Evolutionary conservation across 257 asterid genomes (phyloP), one percentile per base, ranked within the genome.

Genomic region (Nicotiana paniculata): DNA sequence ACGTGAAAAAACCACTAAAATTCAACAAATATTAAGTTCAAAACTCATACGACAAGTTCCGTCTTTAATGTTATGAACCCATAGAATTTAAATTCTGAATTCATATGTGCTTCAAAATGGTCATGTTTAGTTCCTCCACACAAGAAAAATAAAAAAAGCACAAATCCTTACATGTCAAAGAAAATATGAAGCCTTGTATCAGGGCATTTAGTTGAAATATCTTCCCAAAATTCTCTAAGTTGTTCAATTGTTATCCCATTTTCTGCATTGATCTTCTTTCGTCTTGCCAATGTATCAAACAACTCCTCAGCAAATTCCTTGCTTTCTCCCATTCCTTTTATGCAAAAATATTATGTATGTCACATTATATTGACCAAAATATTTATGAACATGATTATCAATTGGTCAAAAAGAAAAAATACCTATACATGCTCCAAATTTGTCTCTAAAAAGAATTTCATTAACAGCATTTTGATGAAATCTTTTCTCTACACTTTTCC

Each of bases 381-480:
- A 32, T 28, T 17, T 18, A 68, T 9, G 2, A 57, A 57, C 63
- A 57, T 57, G 33, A 24, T 18, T 13, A 43, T 33, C 15, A 48
- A 81, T 37, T 59, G 54, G 67, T 78, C 24, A 7, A 51, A 65
- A 61, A 28, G 30, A 28, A 59, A 37, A 37, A 70, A 69, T 95
- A 95, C 99, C 99, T 86, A 94, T 89, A 93, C 95, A 93, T 83
- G 85, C 85, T 30, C 97, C 98, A 76, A 96, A 96, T 84, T 96
- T 89, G 86, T 94, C 97, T 89, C 89, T 93, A 58, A 84, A 83
- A 57, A 94, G 85, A 86, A 85, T 91, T 3, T 91, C 95, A 63
- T 87, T 85, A 48, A 86, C 88, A 0, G 85, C 84, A 69, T 88
- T 81, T 62, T 74, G 82, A 53, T 85, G 53, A 62, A 94, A 96